phyloP scores from a whole-genome alignment of 2,329 filamentous ascomycete genomes.

The Aureobasidium sp. region DNA sequence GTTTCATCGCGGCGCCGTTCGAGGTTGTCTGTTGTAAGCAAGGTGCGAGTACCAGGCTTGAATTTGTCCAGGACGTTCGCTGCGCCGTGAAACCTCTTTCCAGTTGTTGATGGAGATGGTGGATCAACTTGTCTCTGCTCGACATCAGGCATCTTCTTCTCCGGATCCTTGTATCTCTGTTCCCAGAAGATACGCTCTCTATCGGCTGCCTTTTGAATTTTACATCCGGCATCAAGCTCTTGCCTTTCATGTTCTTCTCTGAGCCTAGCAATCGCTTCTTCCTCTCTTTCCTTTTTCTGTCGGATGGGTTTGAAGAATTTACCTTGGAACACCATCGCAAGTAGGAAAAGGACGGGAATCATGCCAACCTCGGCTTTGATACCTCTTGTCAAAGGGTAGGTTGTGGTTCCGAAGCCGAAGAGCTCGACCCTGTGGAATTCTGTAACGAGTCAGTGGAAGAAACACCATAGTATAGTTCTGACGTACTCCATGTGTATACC shows the following conservation, averaged over 20 bases:
- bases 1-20: neutral
- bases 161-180: slow-evolving; percentile 27
- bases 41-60: neutral
- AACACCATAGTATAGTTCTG: neutral
- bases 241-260: slow-evolving; percentile 53
- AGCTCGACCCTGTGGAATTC: slow-evolving; percentile 61
- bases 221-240: slow-evolving; percentile 62
- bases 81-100: neutral
- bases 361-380: slow-evolving; percentile 78
- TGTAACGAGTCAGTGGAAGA: slow-evolving; percentile 24
- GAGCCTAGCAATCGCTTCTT: slow-evolving; percentile 41
- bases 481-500: slow-evolving; percentile 76
- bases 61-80: neutral
- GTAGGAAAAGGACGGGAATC: slow-evolving; percentile 63
- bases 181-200: slow-evolving; percentile 43
- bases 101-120: neutral
- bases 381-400: slow-evolving; percentile 78
- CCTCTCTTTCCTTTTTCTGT: slow-evolving; percentile 40
- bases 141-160: slow-evolving; percentile 36
- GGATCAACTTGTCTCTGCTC: neutral
- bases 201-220: slow-evolving; percentile 54
- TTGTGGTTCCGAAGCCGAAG: slow-evolving; percentile 67
- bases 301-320: slow-evolving; percentile 76
- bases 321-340: slow-evolving; percentile 76
- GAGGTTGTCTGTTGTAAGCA: neutral